Evolutionary conservation across 306 rosid species (phyloP).

Genomic region (Hippophae tibetana): DNA sequence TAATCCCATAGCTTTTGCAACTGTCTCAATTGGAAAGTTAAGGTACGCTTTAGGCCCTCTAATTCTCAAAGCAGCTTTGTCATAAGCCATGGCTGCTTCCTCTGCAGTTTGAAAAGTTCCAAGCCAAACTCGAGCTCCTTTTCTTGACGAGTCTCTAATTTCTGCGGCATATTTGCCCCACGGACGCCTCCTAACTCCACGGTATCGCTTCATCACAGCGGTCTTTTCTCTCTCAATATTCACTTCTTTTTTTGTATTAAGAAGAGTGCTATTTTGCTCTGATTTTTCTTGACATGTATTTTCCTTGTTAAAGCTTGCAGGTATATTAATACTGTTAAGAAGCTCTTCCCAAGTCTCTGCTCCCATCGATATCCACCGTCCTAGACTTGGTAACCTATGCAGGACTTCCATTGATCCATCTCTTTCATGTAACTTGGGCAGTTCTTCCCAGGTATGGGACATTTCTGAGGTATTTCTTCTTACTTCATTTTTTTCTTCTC

Average conservation of each 20-base stretch:
- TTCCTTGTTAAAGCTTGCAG: conserved; percentile 12
- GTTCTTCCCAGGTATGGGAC: conserved; percentile 46
- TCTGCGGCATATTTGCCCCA: conserved; percentile 98
- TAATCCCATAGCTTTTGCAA: conserved; percentile 30
- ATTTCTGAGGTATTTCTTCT: conserved; percentile 14
- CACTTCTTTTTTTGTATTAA: conserved; percentile 8
- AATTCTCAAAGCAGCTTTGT: conserved; percentile 85
- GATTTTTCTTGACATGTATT: conserved; percentile 9
- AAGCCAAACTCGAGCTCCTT: conserved; percentile 88
- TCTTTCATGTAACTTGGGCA: conserved; percentile 47
- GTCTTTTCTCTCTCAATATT: conserved; percentile 17
- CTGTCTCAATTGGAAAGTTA: conserved; percentile 66
- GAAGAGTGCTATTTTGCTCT: conserved; percentile 9
- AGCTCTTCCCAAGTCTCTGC: conserved; percentile 79
- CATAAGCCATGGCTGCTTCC: conserved; percentile 93
- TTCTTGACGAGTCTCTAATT: conserved; percentile 69
- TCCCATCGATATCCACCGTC: conserved; percentile 95
- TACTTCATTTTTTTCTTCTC: conserved; percentile 17
- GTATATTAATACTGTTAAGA: conserved; percentile 27
- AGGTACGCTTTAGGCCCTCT: conserved; percentile 72
- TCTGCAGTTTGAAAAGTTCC: conserved; percentile 87
- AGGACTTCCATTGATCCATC: conserved; percentile 50
- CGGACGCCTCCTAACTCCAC: conserved; percentile 92
- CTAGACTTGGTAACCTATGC: conserved; percentile 71
- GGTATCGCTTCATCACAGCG: conserved; percentile 37